phyloP scores from a whole-genome alignment of 208 protist genomes.

The Trypanosoma rangeli region DNA sequence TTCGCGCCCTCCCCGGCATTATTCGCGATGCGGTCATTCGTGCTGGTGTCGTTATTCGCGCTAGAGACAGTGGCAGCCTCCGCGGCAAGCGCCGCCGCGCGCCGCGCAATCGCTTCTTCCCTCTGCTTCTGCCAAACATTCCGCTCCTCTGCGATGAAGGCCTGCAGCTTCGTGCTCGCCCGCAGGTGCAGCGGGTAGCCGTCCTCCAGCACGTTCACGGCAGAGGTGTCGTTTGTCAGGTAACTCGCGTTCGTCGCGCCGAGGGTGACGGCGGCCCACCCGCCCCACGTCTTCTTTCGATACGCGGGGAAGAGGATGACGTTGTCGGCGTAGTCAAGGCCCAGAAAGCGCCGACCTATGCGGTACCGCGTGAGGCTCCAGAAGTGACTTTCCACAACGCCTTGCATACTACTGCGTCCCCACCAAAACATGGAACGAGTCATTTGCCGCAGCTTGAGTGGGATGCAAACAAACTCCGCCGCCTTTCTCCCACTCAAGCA shows the following conservation, averaged over 20 bases:
- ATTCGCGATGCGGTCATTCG: neutral
- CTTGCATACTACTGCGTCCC: constrained; percentile 36
- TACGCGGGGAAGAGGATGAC: constrained; percentile 85
- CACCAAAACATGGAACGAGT: constrained; percentile 29
- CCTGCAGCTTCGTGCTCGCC: constrained; percentile 69
- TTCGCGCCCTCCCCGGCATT: constrained; percentile 19
- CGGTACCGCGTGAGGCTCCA: constrained; percentile 88
- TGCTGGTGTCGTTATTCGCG: constrained; percentile 1
- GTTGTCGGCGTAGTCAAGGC: constrained; percentile 85
- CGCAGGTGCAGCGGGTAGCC: constrained; percentile 89
- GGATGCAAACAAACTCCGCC: neutral
- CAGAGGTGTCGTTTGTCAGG: constrained; percentile 64
- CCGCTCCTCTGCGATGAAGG: constrained; percentile 62
- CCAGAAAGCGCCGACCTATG: constrained; percentile 71
- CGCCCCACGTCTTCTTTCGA: constrained; percentile 73
- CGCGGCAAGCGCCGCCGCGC: constrained; percentile 30
- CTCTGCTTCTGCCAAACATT: constrained; percentile 42
- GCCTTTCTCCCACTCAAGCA: neutral
- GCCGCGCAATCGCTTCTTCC: constrained; percentile 26
- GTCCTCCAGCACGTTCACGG: constrained; percentile 84
- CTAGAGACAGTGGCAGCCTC: constrained; percentile 27
- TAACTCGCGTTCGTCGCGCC: constrained; percentile 46
- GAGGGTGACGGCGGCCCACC: constrained; percentile 83
- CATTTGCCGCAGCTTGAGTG: constrained; percentile 16
- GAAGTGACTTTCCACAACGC: constrained; percentile 77